Base-by-base conservation (phyloP, 768 basidiomycete species). In the Naematelia encephala region DNA sequence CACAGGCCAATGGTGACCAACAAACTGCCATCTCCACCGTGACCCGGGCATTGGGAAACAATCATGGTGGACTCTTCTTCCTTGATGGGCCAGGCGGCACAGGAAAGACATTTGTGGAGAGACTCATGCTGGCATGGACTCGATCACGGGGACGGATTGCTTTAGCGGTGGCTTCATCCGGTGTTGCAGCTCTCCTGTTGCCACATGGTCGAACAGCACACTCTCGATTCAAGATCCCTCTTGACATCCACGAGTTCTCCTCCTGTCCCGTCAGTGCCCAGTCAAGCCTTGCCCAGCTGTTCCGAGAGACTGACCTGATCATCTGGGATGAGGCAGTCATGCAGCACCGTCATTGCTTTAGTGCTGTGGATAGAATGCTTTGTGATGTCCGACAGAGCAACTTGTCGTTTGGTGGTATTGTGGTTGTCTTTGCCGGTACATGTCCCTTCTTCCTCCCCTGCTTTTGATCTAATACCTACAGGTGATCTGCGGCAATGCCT, bases 131-230 rank as follows among this genome's bases (percentile, higher is more conserved):
- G 61, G 39, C 68, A 34, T 42, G 62, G 12, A 21, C 82, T 1
- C 61, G 73, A 12, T 59, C 61, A 5, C 45, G 69, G 12, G 72
- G 73, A 0, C 23, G 63, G 23, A 77, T 82, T 67, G 74, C 80
- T 1, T 72, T 84, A 2, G 82, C 80, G 79, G 80, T 81, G 13
- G 80, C 82, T 12, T 84, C 82, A 1, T 82, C 82, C 34, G 82
- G 82, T 0, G 80, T 84, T 54, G 80, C 82, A 5, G 72, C 82
- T 0, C 66, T 82, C 11, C 71, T 84, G 0, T 66, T 83, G 0
- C 57, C 51, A 8, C 79, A 80, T 46, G 83, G 82, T 1, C 67
- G 77, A 1, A 84, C 83, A 22, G 75, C 81, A 0, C 81, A 84
- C 60, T 82, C 81, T 12, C 44, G 54, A 5, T 83, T 84, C 73